A percentile compares a stretch with the other conserved stretches of the same genome.
These are phyloP conservation scores for Dactylellina leptospora DNA, from an alignment of 2,329 filamentous ascomycete species.

Conservation along the genomic window DNA sequence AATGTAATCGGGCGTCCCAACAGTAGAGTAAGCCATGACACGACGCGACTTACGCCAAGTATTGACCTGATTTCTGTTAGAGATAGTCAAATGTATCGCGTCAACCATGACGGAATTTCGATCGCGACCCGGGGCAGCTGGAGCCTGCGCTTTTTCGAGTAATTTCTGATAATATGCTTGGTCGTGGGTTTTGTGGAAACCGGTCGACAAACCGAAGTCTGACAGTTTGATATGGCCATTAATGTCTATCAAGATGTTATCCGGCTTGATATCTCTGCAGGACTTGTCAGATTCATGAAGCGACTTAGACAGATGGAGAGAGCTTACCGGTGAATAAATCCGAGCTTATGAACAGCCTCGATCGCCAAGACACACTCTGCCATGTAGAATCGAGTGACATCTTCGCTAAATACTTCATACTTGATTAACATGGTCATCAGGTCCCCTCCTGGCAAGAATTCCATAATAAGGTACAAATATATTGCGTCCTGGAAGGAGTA, in stretches of 20 bases:
- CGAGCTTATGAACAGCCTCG: constrained; percentile 95
- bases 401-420: constrained; percentile 99
- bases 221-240: constrained; percentile 98
- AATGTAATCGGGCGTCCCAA: constrained; percentile 98
- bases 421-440: constrained; percentile 99
- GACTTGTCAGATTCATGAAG: background rate
- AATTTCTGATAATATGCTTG: constrained; percentile 98
- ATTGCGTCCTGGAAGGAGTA: constrained; percentile 97
- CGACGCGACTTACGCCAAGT: constrained; percentile 96
- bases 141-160: constrained; percentile 72
- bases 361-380: constrained; percentile 98
- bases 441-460: constrained; percentile 97
- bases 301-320: background rate
- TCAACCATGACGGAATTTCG: constrained; percentile 93
- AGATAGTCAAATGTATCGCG: constrained; percentile 97
- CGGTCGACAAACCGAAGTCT: constrained; percentile 96
- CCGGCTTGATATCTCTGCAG: constrained; percentile 92
- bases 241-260: constrained; percentile 95
- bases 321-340: constrained; percentile 95
- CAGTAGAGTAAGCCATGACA: constrained; percentile 96
- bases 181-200: constrained; percentile 96
- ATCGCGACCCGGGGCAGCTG: constrained; percentile 66
- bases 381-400: constrained; percentile 99
- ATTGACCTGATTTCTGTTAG: constrained; percentile 97
- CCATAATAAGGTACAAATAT: constrained; percentile 99